Percentiles rank a stretch among this genome's conserved stretches.
Evolutionary conservation across 495 filamentous ascomycete species (phyloP).

Genomic region (Viridothelium virens): DNA sequence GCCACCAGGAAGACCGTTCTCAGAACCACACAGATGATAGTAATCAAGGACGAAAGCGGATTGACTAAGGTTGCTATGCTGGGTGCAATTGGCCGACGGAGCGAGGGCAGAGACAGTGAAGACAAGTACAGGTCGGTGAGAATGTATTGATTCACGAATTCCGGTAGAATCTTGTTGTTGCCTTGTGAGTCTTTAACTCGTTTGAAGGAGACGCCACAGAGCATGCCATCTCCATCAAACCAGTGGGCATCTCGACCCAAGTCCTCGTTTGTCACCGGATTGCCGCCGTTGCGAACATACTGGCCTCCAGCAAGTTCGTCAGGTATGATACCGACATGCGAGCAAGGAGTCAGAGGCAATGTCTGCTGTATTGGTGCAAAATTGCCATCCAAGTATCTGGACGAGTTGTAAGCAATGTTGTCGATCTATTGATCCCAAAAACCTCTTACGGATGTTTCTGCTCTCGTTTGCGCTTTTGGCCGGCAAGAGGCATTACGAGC

Average conservation of each 20-base stretch:
- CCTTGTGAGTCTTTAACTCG: conserved; percentile 25
- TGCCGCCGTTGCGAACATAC: conserved; percentile 63
- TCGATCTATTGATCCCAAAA: not conserved
- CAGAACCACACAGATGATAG: conserved; percentile 41
- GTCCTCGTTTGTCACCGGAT: conserved; percentile 55
- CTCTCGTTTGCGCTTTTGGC: conserved; percentile 26
- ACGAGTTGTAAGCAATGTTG: not conserved
- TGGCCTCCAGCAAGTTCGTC: conserved; percentile 53
- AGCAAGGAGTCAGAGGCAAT: conserved; percentile 44
- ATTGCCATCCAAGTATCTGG: conserved; percentile 51
- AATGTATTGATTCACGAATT: conserved; percentile 58
- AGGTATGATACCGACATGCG: conserved; percentile 48
- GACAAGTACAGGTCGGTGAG: conserved; percentile 55
- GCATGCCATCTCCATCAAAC: conserved; percentile 69
- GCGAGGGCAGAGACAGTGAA: conserved; percentile 36
- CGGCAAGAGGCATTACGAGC: conserved; percentile 17
- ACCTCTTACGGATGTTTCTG: conserved; percentile 22
- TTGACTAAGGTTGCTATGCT: conserved; percentile 55
- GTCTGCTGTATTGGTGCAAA: conserved; percentile 53
- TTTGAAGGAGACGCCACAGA: conserved; percentile 53
- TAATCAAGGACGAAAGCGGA: conserved; percentile 38
- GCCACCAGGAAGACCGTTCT: conserved; percentile 47
- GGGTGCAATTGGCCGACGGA: conserved; percentile 48
- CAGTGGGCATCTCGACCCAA: conserved; percentile 51
- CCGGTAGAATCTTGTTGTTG: conserved; percentile 37